Percentiles rank a stretch among this genome's conserved stretches.
Conservation (phyloP, 2,329 filamentous ascomycete species). For the Colletotrichum sp. region DNA sequence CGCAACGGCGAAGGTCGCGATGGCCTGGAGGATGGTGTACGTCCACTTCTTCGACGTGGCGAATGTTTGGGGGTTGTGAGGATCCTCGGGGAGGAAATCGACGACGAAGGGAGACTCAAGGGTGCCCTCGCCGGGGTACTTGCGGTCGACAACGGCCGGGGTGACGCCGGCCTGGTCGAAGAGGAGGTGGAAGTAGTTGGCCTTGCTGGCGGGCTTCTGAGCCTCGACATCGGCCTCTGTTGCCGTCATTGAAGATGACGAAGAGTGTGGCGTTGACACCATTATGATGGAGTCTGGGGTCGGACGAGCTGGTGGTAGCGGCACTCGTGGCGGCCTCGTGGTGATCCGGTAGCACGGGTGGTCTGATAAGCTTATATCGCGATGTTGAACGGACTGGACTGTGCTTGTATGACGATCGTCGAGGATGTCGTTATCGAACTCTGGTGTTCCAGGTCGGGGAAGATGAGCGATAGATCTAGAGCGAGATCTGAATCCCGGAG, state of each 20-base stretch:
- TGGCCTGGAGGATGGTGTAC: conserved; percentile 63
- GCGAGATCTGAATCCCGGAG: conserved; percentile 5
- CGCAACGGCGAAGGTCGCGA: conserved; percentile 68
- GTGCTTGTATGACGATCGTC: background rate
- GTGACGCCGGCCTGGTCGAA: conserved; percentile 64
- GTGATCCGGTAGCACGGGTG: background rate
- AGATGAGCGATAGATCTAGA: background rate
- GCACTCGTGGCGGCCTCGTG: background rate
- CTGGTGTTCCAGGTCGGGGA: background rate
- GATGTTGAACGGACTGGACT: background rate
- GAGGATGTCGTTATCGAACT: background rate
- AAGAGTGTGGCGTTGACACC: conserved; percentile 25
- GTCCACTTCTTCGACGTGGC: conserved; percentile 62
- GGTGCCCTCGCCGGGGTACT: conserved; percentile 66
- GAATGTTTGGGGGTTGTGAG: conserved; percentile 66
- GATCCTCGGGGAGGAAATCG: conserved; percentile 67
- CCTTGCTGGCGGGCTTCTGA: conserved; percentile 32
- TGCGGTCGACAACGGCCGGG: conserved; percentile 57
- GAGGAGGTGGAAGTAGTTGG: conserved; percentile 57
- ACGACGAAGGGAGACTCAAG: conserved; percentile 67
- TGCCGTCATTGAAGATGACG: conserved; percentile 34
- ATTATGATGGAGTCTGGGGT: background rate
- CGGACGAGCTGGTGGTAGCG: background rate
- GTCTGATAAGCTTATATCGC: background rate
- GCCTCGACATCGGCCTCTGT: conserved; percentile 48